Conservation (phyloP, 176 grass and related monocot genomes). For the Alopecurus myosuroides region DNA sequence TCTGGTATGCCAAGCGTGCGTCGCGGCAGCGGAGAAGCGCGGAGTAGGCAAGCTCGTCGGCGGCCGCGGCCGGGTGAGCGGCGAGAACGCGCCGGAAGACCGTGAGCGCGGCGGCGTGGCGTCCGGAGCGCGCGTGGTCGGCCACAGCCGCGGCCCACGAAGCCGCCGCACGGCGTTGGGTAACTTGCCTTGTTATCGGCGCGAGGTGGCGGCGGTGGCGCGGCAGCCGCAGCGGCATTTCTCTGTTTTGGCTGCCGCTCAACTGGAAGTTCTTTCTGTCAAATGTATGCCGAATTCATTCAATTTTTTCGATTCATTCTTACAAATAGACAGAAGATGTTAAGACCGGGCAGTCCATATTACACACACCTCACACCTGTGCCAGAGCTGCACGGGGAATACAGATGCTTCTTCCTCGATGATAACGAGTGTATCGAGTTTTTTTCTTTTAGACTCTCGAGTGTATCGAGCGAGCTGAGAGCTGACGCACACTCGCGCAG, state of each 20-base stretch:
- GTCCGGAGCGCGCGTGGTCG: slow-evolving; percentile 30
- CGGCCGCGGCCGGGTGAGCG: slow-evolving; percentile 14
- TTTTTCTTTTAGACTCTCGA: no score
- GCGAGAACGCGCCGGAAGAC: slow-evolving; percentile 42
- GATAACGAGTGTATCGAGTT: no score
- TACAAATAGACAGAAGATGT: no score
- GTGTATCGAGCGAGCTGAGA: no score
- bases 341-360: no score
- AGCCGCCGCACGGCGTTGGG: slow-evolving; percentile 3
- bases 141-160: slow-evolving; percentile 50
- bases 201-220: background rate
- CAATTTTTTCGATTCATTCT: background rate
- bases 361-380: no score
- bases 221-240: background rate
- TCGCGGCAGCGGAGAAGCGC: slow-evolving; percentile 51
- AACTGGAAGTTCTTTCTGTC: background rate
- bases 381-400: no score
- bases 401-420: no score
- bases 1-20: slow-evolving; percentile 38
- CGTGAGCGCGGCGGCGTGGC: slow-evolving; percentile 33
- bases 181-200: background rate
- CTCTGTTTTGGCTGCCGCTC: background rate
- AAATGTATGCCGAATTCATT: background rate
- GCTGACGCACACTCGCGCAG: no score
- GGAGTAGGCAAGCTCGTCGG: slow-evolving; percentile 62